Evolutionary conservation across 1,284 basidiomycete species (phyloP), one percentile per base, ranked within the genome.

Genomic region (Pulveroboletus ridleyi): DNA sequence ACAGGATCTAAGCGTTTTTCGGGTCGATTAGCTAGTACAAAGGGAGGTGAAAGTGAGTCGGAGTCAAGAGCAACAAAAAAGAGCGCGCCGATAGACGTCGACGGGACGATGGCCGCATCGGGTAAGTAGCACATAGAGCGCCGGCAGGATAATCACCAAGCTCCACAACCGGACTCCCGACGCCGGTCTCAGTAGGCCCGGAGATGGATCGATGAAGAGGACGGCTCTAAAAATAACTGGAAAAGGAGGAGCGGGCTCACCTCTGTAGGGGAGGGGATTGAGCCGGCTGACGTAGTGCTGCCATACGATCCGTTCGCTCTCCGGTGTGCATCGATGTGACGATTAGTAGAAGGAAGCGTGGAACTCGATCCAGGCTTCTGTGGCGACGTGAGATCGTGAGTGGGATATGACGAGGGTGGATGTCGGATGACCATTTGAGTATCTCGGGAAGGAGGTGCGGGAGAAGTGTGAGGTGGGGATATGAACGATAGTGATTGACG

Each of bases 401-500:
- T 60, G 17, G 42, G 7, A 14, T 2, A 41, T 10, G 66, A 60
- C 64, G 61, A 56, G 29, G 56, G 35, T 2, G 64, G 72, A 35
- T 15, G 59, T 25, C 54, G 66, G 1, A 39, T 52, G 50, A 0
- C 72, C 64, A 57, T 63, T 39, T 64, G 64, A 0, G 62, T 22
- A 15, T 22, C 39, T 29, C 65, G 64, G 4, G 70, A 66, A 65
- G 73, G 52, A 23, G 50, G 56, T 44, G 64, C 64, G 63, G 71
- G 68, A 64, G 71, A 67, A 69, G 70, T 52, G 52, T 41, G 61
- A 63, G 70, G 68, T 65, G 71, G 69, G 71, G 65, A 72, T 64
- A 76, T 73, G 72, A 75, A 70, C 67, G 73, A 73, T 59, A 61
- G 58, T 76, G 73, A 74, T 76, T 76, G 66, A 74, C 74, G 63